phyloP scores from a whole-genome alignment of 305 asterid species.

The Fraxinus albicans region DNA sequence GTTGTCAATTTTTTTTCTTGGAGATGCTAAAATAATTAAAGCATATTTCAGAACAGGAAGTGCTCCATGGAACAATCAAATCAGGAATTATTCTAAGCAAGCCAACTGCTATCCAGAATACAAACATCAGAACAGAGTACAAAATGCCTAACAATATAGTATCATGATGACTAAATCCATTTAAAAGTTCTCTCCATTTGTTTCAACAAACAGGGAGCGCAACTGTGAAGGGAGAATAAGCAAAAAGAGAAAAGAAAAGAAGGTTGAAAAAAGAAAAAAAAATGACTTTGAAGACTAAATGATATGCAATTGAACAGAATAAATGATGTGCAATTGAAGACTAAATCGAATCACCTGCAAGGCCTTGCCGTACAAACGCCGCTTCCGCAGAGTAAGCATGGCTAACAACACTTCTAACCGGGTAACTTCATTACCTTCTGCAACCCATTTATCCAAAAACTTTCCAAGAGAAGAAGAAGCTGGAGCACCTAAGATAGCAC shows the following conservation, averaged over 20 bases:
- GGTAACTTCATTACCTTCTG: constrained; percentile 68
- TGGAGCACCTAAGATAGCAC: constrained; percentile 41
- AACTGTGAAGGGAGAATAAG: background rate
- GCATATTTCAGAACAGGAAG: background rate
- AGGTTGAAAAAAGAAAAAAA: background rate
- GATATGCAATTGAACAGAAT: constrained; percentile 2
- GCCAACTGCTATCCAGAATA: background rate
- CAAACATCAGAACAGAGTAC: background rate
- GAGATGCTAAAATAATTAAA: background rate
- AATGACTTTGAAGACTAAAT: background rate
- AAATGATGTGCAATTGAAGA: background rate
- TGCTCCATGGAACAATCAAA: background rate
- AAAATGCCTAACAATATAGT: background rate
- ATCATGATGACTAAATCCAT: background rate
- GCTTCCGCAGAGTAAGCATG: constrained; percentile 45
- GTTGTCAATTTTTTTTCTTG: background rate
- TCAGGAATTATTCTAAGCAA: background rate
- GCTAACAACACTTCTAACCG: constrained; percentile 37
- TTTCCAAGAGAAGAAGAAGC: constrained; percentile 35
- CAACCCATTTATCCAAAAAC: constrained; percentile 65
- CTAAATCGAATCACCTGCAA: constrained; percentile 55
- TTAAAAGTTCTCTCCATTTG: background rate
- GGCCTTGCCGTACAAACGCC: constrained; percentile 57
- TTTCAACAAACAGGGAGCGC: background rate
- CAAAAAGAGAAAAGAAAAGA: background rate